Base-by-base conservation (phyloP, 1,284 basidiomycete species). In the Lentinus polychrous region DNA sequence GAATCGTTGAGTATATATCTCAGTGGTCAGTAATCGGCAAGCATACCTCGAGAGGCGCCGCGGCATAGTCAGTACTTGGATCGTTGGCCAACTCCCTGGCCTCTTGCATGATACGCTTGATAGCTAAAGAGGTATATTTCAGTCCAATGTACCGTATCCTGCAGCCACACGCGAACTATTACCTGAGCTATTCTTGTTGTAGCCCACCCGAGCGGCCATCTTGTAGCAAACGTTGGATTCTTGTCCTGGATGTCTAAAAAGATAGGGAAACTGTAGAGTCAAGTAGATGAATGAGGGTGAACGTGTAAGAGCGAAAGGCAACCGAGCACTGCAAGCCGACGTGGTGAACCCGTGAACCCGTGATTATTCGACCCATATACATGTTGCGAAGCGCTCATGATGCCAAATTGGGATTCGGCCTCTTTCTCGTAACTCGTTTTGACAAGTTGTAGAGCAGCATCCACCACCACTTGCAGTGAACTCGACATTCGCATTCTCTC, bases 101-200 rank as follows among this genome's bases (percentile, higher is more conserved):
- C 69, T 98, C 94, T 64, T 93, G 91, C 81, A 98, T 90, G 57
- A 98, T 96, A 41, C 95, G 84, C 72, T 96, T 96, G 51, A 96
- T 88, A 47, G 92, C 91, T 79, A 15, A 27, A n/a, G 37, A 18
- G 2, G 18, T 34, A 37, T 22, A 52, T 33, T 27, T 14, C 33
- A 15, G 1, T 7, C 7, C 35, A 37, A 14, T 12, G 18, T 6
- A 5, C 35, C n/a, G 14, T 12, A n/a, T n/a, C 14, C 35, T 37
- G 14, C 12, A 37, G 35, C 14, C 22, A 15, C 7, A 15, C 11
- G 10, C 8, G 17, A 18, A 14, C 2, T 61, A 74, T 42, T 33
- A 86, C 87, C 87, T 41, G 87, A 81, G 63, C 90, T 91, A 69
- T 91, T 91, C 80, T 85, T 90, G 74, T 91, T 91, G 55, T 90